Evolutionary conservation across 2,329 filamentous ascomycete species (phyloP).

Genomic region (Cryphonectria japonica): DNA sequence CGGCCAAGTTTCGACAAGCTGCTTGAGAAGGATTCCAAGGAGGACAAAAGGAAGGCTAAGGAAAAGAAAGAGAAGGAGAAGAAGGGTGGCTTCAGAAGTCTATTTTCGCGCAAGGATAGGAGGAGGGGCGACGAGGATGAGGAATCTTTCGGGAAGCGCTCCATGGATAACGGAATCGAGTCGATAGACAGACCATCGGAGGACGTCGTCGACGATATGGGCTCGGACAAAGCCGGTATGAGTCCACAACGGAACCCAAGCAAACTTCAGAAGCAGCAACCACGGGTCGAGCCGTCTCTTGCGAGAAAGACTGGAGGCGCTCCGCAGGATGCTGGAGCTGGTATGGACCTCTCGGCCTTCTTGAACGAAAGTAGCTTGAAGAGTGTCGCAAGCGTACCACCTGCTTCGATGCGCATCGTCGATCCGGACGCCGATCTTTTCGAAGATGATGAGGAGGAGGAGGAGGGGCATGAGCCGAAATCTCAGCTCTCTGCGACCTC

Average conservation of each 20-base stretch:
- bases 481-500: slow-evolving; percentile 38
- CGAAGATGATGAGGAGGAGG: slow-evolving; percentile 41
- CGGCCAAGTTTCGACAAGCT: slow-evolving; percentile 74
- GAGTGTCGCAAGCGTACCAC: slow-evolving; percentile 59
- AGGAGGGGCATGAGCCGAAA: slow-evolving; percentile 36
- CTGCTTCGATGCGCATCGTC: slow-evolving; percentile 62
- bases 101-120: slow-evolving; percentile 67
- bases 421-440: slow-evolving; percentile 53
- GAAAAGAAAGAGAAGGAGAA: slow-evolving; percentile 76
- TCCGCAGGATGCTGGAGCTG: slow-evolving; percentile 36
- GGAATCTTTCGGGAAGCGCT: slow-evolving; percentile 64
- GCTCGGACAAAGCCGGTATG: slow-evolving; percentile 17
- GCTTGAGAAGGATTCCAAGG: slow-evolving; percentile 66
- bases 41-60: slow-evolving; percentile 74
- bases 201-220: slow-evolving; percentile 32
- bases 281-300: slow-evolving; percentile 52
- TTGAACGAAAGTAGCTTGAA: slow-evolving; percentile 50
- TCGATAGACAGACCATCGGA: slow-evolving; percentile 49
- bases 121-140: slow-evolving; percentile 63
- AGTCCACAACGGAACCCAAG: slow-evolving; percentile 42
- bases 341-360: slow-evolving; percentile 48
- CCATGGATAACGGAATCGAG: slow-evolving; percentile 57
- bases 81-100: slow-evolving; percentile 61
- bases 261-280: slow-evolving; percentile 73
- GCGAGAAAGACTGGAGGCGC: slow-evolving; percentile 44